Evolutionary conservation across 495 filamentous ascomycete species (phyloP), one percentile per base, ranked within the genome.

Genomic region (Aspergillus indologenus): DNA sequence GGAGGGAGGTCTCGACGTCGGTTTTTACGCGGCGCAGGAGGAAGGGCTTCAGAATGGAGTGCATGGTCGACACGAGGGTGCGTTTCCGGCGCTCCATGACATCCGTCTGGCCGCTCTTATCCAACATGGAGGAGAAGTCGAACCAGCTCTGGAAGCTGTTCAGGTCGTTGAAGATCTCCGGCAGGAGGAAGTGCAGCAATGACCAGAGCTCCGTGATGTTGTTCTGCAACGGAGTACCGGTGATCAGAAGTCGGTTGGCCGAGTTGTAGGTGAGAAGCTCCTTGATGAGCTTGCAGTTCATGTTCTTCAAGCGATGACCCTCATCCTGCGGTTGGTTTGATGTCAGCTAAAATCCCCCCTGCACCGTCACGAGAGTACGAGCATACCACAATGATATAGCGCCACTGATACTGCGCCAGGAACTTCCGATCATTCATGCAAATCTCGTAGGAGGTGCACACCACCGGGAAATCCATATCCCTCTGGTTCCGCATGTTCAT

Each of bases 151-250:
- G 90, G 60, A 98, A 98, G 12, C 88, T 86, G 60, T 90, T 86
- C 67, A 93, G 85, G 67, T 95, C 88, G 57, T 90, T 85, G 66
- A 98, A 98, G 43, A 96, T 90, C 43, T 90, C 87, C 2, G 94
- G 94, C 45, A 98, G 82, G 2, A 98, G 78, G 62, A 98, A 98
- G 69, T 98, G 91, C 2, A 98, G 79, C 17, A 98, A 77, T 0
- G 94, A 97, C 94, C 94, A 98, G 2, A 98, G 74, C 65, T 98
- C 94, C 17, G 89, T 85, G 5, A 98, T 85, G 65, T 97, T 98
- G 64, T 98, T 98, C 65, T 98, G 94, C 2, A 98, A 73, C 0
- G 94, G 94, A 0, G 94, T 98, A 6, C 94, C 94, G 0, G 94
- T 98, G 56, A 98, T 93, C 2, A 98, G 84, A 0, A 98, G 83